Conservation (phyloP, 306 rosid species). For the Quercus variabilis region DNA sequence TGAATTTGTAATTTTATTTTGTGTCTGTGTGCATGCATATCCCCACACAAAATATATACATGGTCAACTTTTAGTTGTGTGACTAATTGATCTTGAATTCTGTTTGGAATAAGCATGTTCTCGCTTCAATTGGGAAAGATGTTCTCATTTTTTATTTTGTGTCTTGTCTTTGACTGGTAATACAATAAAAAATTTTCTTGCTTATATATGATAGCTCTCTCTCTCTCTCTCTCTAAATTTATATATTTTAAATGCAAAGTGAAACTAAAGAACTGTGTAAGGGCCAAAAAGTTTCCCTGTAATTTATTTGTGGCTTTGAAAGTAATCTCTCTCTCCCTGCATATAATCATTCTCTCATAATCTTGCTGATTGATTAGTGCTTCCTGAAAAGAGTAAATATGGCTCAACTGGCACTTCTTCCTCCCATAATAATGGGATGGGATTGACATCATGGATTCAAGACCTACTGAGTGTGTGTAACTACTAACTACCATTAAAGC, state of each 20-base stretch:
- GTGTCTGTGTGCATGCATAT: background rate
- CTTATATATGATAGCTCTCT: background rate
- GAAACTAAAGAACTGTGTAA: background rate
- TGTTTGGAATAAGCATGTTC: background rate
- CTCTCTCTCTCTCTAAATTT: background rate
- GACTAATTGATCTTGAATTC: background rate
- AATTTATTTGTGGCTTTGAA: background rate
- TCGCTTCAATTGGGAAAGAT: background rate
- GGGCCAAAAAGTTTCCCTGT: background rate
- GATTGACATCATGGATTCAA: too few species aligned
- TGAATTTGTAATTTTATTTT: background rate
- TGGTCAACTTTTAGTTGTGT: background rate
- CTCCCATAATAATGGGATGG: too few species aligned
- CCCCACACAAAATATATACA: background rate
- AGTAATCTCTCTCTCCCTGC: background rate
- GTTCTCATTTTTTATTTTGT: background rate
- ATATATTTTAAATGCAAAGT: background rate
- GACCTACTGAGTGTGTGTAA: too few species aligned
- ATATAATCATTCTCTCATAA: background rate
- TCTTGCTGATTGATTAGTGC: background rate
- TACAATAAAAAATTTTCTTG: background rate
- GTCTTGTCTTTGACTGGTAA: background rate
- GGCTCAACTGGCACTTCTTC: too few species aligned
- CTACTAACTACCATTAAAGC: too few species aligned
- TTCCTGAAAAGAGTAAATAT: background rate